Base-by-base conservation (phyloP, 805 yeast genomes). In the Candida vartiovaarae region DNA sequence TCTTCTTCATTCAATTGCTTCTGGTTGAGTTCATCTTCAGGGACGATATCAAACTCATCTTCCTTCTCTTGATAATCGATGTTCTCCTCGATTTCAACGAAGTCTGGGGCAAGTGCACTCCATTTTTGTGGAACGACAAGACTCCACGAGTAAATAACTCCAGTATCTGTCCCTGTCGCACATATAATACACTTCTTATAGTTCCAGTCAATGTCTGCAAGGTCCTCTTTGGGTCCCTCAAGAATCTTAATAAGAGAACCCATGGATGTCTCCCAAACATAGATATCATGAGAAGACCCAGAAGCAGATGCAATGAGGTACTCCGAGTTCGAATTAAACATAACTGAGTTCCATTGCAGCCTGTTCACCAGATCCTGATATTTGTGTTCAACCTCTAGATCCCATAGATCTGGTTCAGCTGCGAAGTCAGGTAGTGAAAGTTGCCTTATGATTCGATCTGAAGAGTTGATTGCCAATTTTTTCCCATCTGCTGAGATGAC, bases 51-150 rank as follows among this genome's bases (percentile, higher is more conserved):
- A 62, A 90, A 90, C 63, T 90, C 98, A 59, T 89, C 95, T 61
- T 90, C 98, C 47, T 75, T 73, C 57, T 90, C 98, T 52, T 80
- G 78, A 58, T 91, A 90, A 45, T 84, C 88, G 8, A 86, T 82
- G 57, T 89, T 91, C 56, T 89, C 95, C 57, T 90, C 96, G 36
- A 90, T 82, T 61, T 90, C 97, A 39, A 84, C 95, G 60, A 91
- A 90, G 61, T 91, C 98, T 1, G 97, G 97, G 0, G 97, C 97
- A 54, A 90, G 68, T 1, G 97, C 95, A 62, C 95, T 84, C 98
- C 98, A 90, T 64, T 86, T 84, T 55, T 89, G 96, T 1, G 95
- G 95, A 23, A 85, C 77, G 34, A 76, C 75, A 8, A 86, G 74
- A 40, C 83, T 76, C 96, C 97, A 91, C 34, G 84, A 59, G 57